Percentiles rank a stretch among this genome's conserved stretches.
Evolutionary conservation across 345 rosid genomes (phyloP).

Genomic region (Clarkia xantiana): DNA sequence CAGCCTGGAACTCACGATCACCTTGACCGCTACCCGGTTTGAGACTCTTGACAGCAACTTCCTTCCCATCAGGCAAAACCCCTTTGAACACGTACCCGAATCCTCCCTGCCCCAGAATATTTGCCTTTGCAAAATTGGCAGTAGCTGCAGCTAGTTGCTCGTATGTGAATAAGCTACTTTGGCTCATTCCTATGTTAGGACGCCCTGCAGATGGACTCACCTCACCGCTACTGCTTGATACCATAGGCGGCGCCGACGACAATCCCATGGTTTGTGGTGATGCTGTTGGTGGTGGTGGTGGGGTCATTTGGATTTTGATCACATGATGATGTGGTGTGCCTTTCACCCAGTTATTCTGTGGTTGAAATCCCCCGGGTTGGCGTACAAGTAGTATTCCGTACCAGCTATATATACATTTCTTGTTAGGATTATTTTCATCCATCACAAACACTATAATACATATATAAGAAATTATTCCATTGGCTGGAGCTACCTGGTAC

Average conservation of each 20-base stretch:
- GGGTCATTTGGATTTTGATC: neutral
- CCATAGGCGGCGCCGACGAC: neutral
- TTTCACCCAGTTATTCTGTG: too few relatives aligned
- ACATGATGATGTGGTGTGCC: neutral
- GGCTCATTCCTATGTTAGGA: constrained; percentile 32
- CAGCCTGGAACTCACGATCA: constrained; percentile 79
- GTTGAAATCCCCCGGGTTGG: too few relatives aligned
- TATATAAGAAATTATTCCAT: too few relatives aligned
- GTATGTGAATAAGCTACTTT: constrained; percentile 50
- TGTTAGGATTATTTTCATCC: too few relatives aligned
- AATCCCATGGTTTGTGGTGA: constrained; percentile 1
- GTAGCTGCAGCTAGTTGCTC: constrained; percentile 72
- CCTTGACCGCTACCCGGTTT: constrained; percentile 87
- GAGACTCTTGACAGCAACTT: constrained; percentile 75
- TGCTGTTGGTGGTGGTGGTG: neutral
- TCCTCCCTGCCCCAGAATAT: constrained; percentile 78
- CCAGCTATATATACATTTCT: neutral
- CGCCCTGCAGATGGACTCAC: constrained; percentile 22
- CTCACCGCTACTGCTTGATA: constrained; percentile 17
- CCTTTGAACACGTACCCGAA: constrained; percentile 89
- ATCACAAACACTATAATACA: too few relatives aligned
- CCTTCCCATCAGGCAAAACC: constrained; percentile 48
- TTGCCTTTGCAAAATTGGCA: constrained; percentile 36
- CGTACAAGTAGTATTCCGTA: neutral
- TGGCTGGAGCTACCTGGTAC: too few relatives aligned